Evolutionary conservation across 2,329 filamentous ascomycete species (phyloP).

Genomic region (Cordyceps pruinosa): DNA sequence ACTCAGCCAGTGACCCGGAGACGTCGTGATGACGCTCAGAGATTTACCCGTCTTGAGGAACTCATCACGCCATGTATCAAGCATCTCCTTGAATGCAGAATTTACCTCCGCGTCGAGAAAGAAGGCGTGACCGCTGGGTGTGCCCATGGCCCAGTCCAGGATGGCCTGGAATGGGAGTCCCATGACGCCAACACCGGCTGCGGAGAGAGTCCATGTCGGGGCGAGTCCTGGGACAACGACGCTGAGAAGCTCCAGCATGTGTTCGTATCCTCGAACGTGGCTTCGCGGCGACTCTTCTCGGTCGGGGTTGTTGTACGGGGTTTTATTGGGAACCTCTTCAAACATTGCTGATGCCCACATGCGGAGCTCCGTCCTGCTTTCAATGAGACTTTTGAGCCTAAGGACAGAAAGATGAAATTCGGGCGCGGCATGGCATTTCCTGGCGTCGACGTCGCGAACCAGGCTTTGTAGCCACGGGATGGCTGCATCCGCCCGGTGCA

Average conservation of each 20-base stretch:
- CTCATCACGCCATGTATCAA: constrained; percentile 35
- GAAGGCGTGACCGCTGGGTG: constrained; percentile 43
- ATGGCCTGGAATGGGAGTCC: constrained; percentile 51
- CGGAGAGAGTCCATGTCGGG: constrained; percentile 16
- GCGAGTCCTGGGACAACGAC: constrained; percentile 15
- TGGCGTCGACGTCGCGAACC: background rate
- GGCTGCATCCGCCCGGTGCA: background rate
- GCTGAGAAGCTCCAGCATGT: constrained; percentile 19
- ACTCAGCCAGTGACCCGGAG: constrained; percentile 17
- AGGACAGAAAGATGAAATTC: background rate
- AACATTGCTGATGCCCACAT: constrained; percentile 20
- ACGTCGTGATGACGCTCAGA: constrained; percentile 11
- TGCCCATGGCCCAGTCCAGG: constrained; percentile 54
- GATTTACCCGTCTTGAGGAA: constrained; percentile 22
- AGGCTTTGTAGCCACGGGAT: background rate
- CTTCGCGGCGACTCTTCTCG: constrained; percentile 9
- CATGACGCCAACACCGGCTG: constrained; percentile 33
- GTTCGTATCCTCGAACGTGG: constrained; percentile 15
- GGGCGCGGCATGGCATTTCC: fast-evolving
- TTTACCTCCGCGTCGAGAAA: constrained; percentile 49
- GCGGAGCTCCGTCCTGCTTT: constrained; percentile 17
- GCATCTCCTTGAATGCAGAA: constrained; percentile 40
- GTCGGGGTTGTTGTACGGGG: constrained; percentile 16
- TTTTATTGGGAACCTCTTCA: constrained; percentile 19
- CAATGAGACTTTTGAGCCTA: constrained; percentile 11